Evolutionary conservation across 768 basidiomycete genomes (phyloP), one percentile per base, ranked within the genome.

Genomic region (Leccinum fibrillosum): DNA sequence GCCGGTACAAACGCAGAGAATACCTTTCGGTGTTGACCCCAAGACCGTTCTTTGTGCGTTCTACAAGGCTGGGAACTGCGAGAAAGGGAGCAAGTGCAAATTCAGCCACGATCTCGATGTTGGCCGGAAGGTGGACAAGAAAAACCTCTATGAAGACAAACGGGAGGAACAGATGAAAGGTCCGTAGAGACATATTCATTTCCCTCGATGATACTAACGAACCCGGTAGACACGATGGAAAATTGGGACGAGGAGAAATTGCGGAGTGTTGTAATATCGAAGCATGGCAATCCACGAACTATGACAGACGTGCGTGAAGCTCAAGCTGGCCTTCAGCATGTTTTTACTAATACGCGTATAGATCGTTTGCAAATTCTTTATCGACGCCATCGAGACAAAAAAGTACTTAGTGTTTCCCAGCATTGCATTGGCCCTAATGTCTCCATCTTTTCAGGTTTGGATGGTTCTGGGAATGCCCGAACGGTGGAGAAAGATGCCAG

Each of bases 361-460:
- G 91, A 97, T 99, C 69, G 96, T 99, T 4, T 99, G 97, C 86
- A 98, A 96, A 74, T 86, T 77, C 77, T 99, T 99, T 70, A 90
- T 99, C 65, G 87, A 96, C 69, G 96, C 97, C 49, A 96, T 99
- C 70, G 97, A 99, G 72, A 78, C 80, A 3, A 85, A 91, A 70
- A 94, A 93, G 81, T 91, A 70, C 58, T 72, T 60, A 25, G 34
- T 37, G 25, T 21, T 34, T 54, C 23, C 37, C 9, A 3, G 13
- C 7, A 15, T 3, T 4, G 2, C 2, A 2, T 23, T 11, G n/a
- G 47, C 12, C 25, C 52, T 52, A 23, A 57, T 44, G 10, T 49
- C 19, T 32, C 37, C 53, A n/a, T 3, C 21, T 35, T 48, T 49
- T 1, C 45, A 86, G 85, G 67, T 93, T 90, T 66, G 92, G 93